Evolutionary conservation across 768 basidiomycete genomes (phyloP).

Genomic region (Erythrobasidium yunnanense): DNA sequence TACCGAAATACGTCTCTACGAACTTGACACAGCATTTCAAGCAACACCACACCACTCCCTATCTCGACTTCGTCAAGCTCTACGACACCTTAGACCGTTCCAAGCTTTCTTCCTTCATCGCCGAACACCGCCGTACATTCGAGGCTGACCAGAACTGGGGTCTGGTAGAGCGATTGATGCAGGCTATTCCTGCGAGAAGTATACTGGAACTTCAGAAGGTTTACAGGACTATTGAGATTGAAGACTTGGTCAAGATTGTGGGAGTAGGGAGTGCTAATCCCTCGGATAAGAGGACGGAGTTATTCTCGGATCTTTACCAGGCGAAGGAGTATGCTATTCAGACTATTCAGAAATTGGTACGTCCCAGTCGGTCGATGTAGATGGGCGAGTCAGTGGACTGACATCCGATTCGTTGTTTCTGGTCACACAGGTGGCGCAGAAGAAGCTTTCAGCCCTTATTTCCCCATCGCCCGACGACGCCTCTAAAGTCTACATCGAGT

Average conservation of each 20-base stretch:
- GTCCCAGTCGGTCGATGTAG: background rate
- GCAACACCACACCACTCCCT: slow-evolving; percentile 47
- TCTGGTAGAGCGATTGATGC: slow-evolving; percentile 56
- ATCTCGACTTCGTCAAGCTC: slow-evolving; percentile 53
- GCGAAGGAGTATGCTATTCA: slow-evolving; percentile 10
- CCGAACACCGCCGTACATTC: slow-evolving; percentile 53
- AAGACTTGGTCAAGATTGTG: background rate
- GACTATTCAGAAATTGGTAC: background rate
- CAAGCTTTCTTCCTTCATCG: slow-evolving; percentile 46
- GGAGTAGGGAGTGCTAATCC: too few species aligned
- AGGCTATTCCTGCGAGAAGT: slow-evolving; percentile 63
- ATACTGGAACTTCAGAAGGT: slow-evolving; percentile 71
- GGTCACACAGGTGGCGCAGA: background rate
- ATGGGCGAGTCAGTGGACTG: background rate
- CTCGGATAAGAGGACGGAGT: too few species aligned
- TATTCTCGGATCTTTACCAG: background rate
- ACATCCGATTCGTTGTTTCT: background rate
- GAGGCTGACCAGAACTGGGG: slow-evolving; percentile 58
- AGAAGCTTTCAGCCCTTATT: slow-evolving; percentile 4
- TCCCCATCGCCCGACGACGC: background rate
- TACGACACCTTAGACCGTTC: slow-evolving; percentile 45
- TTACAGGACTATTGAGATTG: slow-evolving; percentile 48
- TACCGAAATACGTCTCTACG: slow-evolving; percentile 65
- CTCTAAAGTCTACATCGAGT: slow-evolving; percentile 1
- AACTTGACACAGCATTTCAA: slow-evolving; percentile 56